A percentile compares a stretch with the other conserved stretches of the same genome.
Evolutionary conservation across 2,329 filamentous ascomycete genomes (phyloP).

Genomic region (Alternaria sp.): DNA sequence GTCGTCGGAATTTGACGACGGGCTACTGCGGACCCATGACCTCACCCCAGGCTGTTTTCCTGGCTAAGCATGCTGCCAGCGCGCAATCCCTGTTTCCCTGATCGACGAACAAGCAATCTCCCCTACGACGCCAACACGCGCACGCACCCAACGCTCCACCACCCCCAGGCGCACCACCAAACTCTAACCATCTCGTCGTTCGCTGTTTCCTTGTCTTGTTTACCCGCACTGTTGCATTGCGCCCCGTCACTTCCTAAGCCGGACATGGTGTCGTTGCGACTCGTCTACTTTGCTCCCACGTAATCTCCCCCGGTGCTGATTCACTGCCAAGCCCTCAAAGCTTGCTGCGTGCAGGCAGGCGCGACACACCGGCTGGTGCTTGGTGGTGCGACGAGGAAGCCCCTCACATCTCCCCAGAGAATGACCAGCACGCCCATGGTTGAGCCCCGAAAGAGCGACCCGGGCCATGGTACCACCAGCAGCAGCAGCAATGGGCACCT

Average conservation of each 20-base stretch:
- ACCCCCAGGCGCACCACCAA: slow-evolving; percentile 4
- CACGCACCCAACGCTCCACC: slow-evolving; percentile 7
- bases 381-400: slow-evolving; percentile 25
- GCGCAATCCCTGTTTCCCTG: slow-evolving; percentile 26
- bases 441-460: slow-evolving; percentile 36
- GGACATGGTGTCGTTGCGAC: slow-evolving; percentile 33
- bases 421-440: slow-evolving; percentile 41
- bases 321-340: slow-evolving; percentile 24
- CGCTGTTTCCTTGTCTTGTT: not conserved
- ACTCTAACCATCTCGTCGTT: not conserved
- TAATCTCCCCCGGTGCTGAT: slow-evolving; percentile 28
- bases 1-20: not conserved
- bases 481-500: slow-evolving; percentile 14
- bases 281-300: slow-evolving; percentile 34
- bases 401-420: slow-evolving; percentile 24
- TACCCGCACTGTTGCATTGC: slow-evolving; percentile 6
- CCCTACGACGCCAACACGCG: not conserved
- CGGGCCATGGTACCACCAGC: slow-evolving; percentile 11
- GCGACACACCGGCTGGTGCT: slow-evolving; percentile 19
- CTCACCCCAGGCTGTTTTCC: not conserved
- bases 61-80: slow-evolving; percentile 1
- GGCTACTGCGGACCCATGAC: slow-evolving; percentile 2
- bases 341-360: slow-evolving; percentile 10
- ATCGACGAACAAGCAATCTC: slow-evolving; percentile 21
- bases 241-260: slow-evolving; percentile 1